phyloP scores from a whole-genome alignment of 495 filamentous ascomycete species.

The Aspergillus nanangensis region DNA sequence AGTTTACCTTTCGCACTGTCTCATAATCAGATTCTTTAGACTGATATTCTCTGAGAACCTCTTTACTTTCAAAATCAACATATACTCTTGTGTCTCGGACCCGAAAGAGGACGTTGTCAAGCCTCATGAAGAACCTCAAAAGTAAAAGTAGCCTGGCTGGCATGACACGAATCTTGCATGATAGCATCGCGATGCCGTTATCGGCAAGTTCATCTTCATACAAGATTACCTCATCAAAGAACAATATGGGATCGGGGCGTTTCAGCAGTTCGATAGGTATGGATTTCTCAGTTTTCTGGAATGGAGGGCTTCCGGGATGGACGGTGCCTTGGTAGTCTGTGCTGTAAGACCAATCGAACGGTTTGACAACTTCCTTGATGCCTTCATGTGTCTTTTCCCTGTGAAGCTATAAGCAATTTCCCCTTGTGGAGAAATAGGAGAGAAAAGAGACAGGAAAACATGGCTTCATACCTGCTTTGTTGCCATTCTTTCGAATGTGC shows the following conservation, averaged over 20 bases:
- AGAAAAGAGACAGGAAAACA: not conserved
- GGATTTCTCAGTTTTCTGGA: conserved; percentile 47
- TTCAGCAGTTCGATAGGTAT: conserved; percentile 84
- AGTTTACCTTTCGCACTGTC: conserved; percentile 68
- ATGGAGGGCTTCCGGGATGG: conserved; percentile 27
- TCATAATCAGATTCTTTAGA: conserved; percentile 77
- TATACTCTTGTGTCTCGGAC: conserved; percentile 89
- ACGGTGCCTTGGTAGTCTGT: conserved; percentile 76
- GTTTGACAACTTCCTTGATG: conserved; percentile 89
- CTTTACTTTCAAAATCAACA: conserved; percentile 76
- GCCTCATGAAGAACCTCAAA: conserved; percentile 83
- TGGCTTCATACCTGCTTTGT: conserved; percentile 54
- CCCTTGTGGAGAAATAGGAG: no score
- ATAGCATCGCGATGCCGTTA: conserved; percentile 86
- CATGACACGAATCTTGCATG: conserved; percentile 89
- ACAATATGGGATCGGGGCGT: conserved; percentile 85
- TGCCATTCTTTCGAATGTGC: conserved; percentile 91
- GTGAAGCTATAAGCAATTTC: conserved; percentile 15
- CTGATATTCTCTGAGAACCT: conserved; percentile 86
- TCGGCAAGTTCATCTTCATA: conserved; percentile 98
- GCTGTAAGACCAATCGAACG: conserved; percentile 97
- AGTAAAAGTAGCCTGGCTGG: conserved; percentile 78
- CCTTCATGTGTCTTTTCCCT: conserved; percentile 82
- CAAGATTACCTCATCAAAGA: conserved; percentile 90
- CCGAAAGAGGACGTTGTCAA: conserved; percentile 83